These are phyloP conservation scores for Trichoderma guizhouense DNA, from an alignment of 2,329 filamentous ascomycete genomes.

Conservation along the genomic window DNA sequence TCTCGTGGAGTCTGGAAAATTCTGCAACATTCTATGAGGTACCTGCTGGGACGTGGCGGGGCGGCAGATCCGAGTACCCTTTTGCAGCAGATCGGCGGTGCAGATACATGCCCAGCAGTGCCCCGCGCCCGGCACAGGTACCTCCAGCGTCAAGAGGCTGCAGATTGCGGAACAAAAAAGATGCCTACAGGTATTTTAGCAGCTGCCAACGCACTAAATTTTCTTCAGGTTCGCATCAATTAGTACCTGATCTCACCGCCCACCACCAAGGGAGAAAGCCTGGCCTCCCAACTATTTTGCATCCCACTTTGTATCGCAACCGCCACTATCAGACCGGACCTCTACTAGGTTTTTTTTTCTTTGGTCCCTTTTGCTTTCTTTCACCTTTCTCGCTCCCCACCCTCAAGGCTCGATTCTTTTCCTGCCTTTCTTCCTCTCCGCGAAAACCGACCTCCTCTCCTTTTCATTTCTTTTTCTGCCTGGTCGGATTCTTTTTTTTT, in stretches of 20 bases:
- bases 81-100: not conserved
- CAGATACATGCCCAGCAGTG: conserved; percentile 9
- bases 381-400: not conserved
- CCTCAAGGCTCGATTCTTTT: not conserved
- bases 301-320: conserved; percentile 10
- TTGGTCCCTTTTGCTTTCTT: not conserved
- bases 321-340: conserved; percentile 5
- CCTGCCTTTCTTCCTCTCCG: not conserved
- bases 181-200: not conserved
- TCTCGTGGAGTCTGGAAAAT: conserved; percentile 26
- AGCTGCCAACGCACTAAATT: conserved; percentile 8
- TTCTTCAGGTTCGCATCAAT: conserved; percentile 13
- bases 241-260: conserved; percentile 19
- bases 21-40: conserved; percentile 26
- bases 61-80: conserved; percentile 14
- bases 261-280: conserved; percentile 6
- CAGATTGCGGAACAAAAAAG: not conserved
- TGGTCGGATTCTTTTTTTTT: not conserved
- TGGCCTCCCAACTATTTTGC: conserved; percentile 6
- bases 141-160: not conserved
- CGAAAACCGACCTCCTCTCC: not conserved
- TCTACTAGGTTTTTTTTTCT: conserved; percentile 14
- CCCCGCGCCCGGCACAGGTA: conserved; percentile 16
- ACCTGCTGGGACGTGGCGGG: conserved; percentile 22
- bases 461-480: not conserved